Evolutionary conservation across 305 asterid genomes (phyloP).

Genomic region (Fraxinus albicans): DNA sequence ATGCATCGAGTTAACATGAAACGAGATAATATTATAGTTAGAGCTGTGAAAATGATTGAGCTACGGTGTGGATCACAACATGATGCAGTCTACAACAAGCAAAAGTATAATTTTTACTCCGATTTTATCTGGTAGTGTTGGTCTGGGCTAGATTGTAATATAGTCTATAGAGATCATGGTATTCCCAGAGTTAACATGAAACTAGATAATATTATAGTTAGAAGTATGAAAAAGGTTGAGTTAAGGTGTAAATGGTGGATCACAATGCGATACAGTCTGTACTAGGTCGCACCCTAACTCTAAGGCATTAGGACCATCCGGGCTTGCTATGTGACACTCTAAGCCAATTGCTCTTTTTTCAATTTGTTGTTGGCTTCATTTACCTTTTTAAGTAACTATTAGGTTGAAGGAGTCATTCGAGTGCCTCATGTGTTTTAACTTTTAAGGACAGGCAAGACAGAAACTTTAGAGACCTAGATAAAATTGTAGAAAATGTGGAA

Average conservation of each 20-base stretch:
- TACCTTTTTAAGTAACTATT: not conserved
- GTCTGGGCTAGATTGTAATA: too few relatives aligned
- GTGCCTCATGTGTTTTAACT: not conserved
- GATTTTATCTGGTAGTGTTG: not conserved
- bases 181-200: too few relatives aligned
- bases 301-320: not conserved
- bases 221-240: too few relatives aligned
- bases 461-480: not conserved
- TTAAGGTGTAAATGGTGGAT: too few relatives aligned
- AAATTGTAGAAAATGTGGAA: not conserved
- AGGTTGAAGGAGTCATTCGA: not conserved
- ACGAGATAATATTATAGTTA: too few relatives aligned
- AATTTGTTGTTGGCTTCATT: not conserved
- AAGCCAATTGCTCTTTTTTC: not conserved
- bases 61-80: not conserved
- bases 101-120: not conserved
- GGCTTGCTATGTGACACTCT: not conserved
- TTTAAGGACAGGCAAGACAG: not conserved
- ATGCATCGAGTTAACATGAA: not conserved
- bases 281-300: not conserved
- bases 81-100: not conserved
- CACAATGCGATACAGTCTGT: not conserved
- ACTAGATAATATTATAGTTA: too few relatives aligned
- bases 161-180: too few relatives aligned
- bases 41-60: not conserved